These are phyloP conservation scores for Didymosphaeria variabile DNA, from an alignment of 2,329 filamentous ascomycete genomes.

Conservation along the genomic window DNA sequence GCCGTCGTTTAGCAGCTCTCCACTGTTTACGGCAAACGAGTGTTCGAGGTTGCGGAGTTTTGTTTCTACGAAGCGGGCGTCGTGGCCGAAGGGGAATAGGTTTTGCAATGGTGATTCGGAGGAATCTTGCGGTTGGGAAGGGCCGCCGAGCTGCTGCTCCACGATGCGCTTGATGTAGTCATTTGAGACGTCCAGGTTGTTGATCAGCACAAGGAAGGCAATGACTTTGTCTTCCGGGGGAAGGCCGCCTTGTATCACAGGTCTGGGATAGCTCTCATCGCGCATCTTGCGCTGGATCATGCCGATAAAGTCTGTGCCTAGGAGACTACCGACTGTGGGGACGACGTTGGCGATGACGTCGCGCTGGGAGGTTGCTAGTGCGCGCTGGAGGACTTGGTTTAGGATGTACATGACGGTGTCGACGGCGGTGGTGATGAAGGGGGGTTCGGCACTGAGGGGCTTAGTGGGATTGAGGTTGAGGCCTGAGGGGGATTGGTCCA, in stretches of 20 bases:
- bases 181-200: conserved; percentile 91
- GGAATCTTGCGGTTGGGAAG: conserved; percentile 47
- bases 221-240: conserved; percentile 90
- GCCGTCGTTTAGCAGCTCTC: conserved; percentile 83
- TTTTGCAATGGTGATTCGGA: conserved; percentile 57
- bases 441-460: conserved; percentile 77
- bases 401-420: conserved; percentile 99
- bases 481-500: conserved; percentile 86
- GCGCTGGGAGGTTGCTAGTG: conserved; percentile 84
- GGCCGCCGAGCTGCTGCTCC: conserved; percentile 65
- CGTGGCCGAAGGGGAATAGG: conserved; percentile 82
- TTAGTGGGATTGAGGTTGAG: conserved; percentile 79
- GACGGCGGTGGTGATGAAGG: conserved; percentile 92
- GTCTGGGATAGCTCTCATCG: conserved; percentile 89
- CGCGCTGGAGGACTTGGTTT: conserved; percentile 87
- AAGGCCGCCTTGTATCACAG: conserved; percentile 77
- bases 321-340: conserved; percentile 79
- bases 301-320: conserved; percentile 89
- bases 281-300: conserved; percentile 99
- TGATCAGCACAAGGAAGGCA: conserved; percentile 90
- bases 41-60: conserved; percentile 74
- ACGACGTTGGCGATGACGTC: conserved; percentile 80
- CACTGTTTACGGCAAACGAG: conserved; percentile 79
- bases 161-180: conserved; percentile 93
- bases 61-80: conserved; percentile 73